Conservation (phyloP, 441 rosid species). For the Jatropha podagrica region DNA sequence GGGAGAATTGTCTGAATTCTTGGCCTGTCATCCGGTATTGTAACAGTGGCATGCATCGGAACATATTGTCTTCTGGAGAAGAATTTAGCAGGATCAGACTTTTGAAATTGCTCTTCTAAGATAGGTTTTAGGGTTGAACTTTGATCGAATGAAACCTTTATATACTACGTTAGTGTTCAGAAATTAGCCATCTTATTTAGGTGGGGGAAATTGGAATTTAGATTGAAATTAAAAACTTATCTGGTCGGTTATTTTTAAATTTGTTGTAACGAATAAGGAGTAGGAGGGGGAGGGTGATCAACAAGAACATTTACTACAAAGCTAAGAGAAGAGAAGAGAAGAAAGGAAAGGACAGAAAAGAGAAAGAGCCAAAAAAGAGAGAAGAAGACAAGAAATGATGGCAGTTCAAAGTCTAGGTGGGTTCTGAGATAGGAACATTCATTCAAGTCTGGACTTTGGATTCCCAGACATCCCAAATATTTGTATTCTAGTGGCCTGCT, state of each 20-base stretch:
- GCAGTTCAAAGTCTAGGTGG: not conserved
- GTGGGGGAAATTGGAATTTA: too few species aligned
- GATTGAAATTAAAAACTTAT: too few species aligned
- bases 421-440: slow-evolving; percentile 3
- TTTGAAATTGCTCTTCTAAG: too few species aligned
- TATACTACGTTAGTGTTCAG: too few species aligned
- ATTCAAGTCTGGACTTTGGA: slow-evolving; percentile 32
- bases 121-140: too few species aligned
- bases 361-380: not conserved
- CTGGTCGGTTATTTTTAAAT: too few species aligned
- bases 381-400: slow-evolving; percentile 14
- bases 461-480: slow-evolving; percentile 34
- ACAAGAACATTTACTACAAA: not conserved
- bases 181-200: too few species aligned
- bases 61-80: not conserved
- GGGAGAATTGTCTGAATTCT: not conserved
- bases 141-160: too few species aligned
- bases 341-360: not conserved
- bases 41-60: not conserved
- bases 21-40: too few species aligned
- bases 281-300: not conserved
- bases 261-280: too few species aligned
- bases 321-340: not conserved
- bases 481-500: slow-evolving; percentile 41
- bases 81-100: not conserved